Conservation (phyloP, 768 basidiomycete genomes). For the Coprinellus micaceus region DNA sequence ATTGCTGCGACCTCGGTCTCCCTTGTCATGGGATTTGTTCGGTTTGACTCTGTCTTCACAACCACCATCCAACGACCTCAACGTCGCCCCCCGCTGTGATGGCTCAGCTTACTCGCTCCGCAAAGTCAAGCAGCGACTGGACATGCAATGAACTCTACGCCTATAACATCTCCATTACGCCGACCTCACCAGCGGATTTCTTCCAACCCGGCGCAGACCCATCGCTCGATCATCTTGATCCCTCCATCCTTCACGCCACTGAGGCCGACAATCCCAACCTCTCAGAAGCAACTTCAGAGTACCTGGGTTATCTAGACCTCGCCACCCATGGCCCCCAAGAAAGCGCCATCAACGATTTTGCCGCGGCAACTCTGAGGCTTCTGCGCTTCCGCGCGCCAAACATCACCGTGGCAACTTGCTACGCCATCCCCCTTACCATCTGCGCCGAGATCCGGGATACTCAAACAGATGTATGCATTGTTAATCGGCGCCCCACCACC, state of each 20-base stretch:
- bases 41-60: too few relatives aligned
- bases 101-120: conserved; percentile 27
- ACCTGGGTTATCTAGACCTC: conserved; percentile 20
- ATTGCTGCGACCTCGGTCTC: too few relatives aligned
- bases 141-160: conserved; percentile 20
- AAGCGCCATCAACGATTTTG: conserved; percentile 6
- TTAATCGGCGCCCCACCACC: conserved; percentile 15
- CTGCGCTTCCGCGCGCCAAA: neutral
- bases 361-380: neutral
- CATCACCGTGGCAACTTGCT: conserved; percentile 8
- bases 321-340: conserved; percentile 18
- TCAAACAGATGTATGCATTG: conserved; percentile 26
- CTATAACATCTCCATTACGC: conserved; percentile 25
- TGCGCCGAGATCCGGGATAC: conserved; percentile 20
- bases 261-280: conserved; percentile 15
- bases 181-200: conserved; percentile 15
- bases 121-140: too few relatives aligned
- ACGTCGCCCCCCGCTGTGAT: conserved; percentile 1
- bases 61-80: neutral
- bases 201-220: conserved; percentile 19
- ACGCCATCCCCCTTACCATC: conserved; percentile 26
- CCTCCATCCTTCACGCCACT: conserved; percentile 15
- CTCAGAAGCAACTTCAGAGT: conserved; percentile 15
- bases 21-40: too few relatives aligned
- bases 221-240: conserved; percentile 22